Percentiles rank a stretch among this genome's conserved stretches.
These are phyloP conservation scores for Lactarius quietus DNA, from an alignment of 768 basidiomycete species.

Conservation along the genomic window DNA sequence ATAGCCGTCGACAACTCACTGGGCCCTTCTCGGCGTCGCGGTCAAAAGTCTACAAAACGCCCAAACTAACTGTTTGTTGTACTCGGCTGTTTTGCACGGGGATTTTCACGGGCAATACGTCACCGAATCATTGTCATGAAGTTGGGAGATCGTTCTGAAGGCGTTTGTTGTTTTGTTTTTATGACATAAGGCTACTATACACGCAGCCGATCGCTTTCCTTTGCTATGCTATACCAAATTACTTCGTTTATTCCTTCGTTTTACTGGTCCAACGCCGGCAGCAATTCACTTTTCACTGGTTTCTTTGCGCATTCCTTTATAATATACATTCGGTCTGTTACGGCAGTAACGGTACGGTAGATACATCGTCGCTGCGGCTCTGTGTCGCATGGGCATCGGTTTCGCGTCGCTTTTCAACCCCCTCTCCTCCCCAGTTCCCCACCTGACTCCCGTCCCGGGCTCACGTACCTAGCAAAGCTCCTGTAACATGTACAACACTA, in stretches of 20 bases:
- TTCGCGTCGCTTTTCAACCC: not conserved
- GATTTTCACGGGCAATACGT: not conserved
- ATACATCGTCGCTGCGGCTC: not conserved
- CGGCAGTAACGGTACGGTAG: not conserved
- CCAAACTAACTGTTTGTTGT: not conserved
- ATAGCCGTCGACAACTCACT: constrained; percentile 20
- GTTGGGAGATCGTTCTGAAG: not conserved
- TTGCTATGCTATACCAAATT: not conserved
- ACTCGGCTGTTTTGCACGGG: constrained; percentile 21
- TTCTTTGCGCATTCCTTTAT: not conserved
- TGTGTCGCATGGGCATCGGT: not conserved
- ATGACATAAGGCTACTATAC: not conserved
- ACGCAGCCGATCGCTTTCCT: not conserved
- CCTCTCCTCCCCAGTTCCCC: too few species aligned
- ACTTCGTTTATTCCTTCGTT: not conserved
- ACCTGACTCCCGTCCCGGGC: too few species aligned
- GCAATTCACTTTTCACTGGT: not conserved
- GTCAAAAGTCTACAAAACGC: constrained; percentile 12
- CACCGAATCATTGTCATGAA: not conserved
- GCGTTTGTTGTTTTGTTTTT: not conserved
- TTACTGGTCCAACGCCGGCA: not conserved
- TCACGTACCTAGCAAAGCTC: not conserved
- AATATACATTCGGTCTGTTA: not conserved
- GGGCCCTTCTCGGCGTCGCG: constrained; percentile 12
- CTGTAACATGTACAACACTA: not conserved